Evolutionary conservation across 352 stramenopile species (phyloP).

Genomic region (Phytophthora uliginosa): DNA sequence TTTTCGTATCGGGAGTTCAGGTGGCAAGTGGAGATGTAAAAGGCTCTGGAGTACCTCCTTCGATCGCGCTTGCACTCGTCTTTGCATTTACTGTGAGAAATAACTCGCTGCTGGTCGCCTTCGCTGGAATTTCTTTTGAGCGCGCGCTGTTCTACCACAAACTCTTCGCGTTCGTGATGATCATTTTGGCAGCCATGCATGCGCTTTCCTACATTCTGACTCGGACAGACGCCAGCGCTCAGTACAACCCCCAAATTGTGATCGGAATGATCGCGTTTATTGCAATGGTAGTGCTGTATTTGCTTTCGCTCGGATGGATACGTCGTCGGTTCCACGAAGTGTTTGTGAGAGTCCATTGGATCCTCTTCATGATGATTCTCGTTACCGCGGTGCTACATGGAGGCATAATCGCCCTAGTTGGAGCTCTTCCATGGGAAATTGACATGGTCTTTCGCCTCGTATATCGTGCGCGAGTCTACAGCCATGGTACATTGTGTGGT

Average conservation of each 20-base stretch:
- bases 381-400: conserved; percentile 48
- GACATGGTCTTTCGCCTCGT: conserved; percentile 51
- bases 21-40: conserved; percentile 16
- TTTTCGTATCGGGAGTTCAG: conserved; percentile 21
- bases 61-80: conserved; percentile 36
- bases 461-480: conserved; percentile 29
- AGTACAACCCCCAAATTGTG: conserved; percentile 4
- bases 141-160: conserved; percentile 61
- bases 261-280: conserved; percentile 38
- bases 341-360: conserved; percentile 57
- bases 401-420: conserved; percentile 33
- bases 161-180: conserved; percentile 42
- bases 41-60: conserved; percentile 27
- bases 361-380: conserved; percentile 56
- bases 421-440: conserved; percentile 37
- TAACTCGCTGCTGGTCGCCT: conserved; percentile 46
- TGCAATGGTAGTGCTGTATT: conserved; percentile 34
- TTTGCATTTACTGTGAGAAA: conserved; percentile 55
- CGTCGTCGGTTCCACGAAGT: conserved; percentile 54
- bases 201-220: conserved; percentile 42
- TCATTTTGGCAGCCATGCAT: conserved; percentile 44
- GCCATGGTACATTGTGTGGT: conserved; percentile 17
- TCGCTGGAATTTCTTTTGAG: conserved; percentile 55
- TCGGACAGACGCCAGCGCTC: neutral
- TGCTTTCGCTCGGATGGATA: conserved; percentile 42